A percentile compares a stretch with the other conserved stretches of the same genome.
Conservation (phyloP, 768 basidiomycete genomes). For the Omphalotus guepiniiformis region DNA sequence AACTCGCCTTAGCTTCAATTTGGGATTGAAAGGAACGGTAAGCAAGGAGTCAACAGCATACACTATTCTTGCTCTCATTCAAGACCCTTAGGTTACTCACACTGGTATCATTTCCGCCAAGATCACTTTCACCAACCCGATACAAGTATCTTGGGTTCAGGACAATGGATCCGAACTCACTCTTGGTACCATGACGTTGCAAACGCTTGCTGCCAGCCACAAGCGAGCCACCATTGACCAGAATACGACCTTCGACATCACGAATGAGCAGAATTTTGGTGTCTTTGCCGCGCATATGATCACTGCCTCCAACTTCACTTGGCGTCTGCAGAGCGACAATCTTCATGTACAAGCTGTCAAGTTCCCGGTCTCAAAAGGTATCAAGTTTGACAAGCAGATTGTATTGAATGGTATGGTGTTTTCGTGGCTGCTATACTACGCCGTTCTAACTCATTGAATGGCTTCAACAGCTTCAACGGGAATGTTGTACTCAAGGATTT, state of each 20-base stretch:
- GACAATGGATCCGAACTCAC: constrained; percentile 39
- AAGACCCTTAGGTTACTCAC: constrained; percentile 47
- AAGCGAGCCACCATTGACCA: constrained; percentile 63
- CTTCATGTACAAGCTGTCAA: constrained; percentile 61
- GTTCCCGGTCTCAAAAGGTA: constrained; percentile 62
- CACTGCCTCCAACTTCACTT: constrained; percentile 63
- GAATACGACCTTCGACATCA: constrained; percentile 52
- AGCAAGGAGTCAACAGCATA: constrained; percentile 9
- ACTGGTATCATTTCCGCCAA: constrained; percentile 61
- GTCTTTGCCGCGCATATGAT: constrained; percentile 61
- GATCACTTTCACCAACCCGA: constrained; percentile 55
- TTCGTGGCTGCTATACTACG: not conserved
- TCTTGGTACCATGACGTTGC: constrained; percentile 53
- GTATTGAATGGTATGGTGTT: constrained; percentile 48
- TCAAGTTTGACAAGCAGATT: constrained; percentile 59
- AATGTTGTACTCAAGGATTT: constrained; percentile 54
- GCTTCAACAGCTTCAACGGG: constrained; percentile 58
- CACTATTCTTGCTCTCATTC: not conserved
- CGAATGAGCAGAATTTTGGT: constrained; percentile 53
- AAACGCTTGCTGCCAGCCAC: constrained; percentile 41
- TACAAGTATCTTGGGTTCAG: constrained; percentile 57
- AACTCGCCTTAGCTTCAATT: constrained; percentile 38
- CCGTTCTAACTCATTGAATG: constrained; percentile 24
- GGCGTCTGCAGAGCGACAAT: constrained; percentile 54
- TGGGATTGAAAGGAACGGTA: constrained; percentile 53